A percentile compares a stretch with the other conserved stretches of the same genome.
Conservation (phyloP, 1,284 basidiomycete genomes). For the Pyrrhoderma lamaoense region DNA sequence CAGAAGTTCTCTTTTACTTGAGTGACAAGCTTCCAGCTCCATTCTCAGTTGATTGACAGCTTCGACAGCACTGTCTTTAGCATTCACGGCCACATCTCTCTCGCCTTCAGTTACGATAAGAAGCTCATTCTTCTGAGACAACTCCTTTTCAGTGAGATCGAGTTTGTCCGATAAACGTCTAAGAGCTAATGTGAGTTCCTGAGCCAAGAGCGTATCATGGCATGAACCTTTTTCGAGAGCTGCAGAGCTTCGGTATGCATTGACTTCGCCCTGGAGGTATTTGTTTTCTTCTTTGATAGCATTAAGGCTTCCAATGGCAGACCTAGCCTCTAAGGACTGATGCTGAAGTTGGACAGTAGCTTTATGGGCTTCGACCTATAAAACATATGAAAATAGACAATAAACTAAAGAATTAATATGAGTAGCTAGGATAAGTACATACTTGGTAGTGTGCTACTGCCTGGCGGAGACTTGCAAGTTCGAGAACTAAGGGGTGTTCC, state of each 20-base stretch:
- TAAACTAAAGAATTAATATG: conserved; percentile 13
- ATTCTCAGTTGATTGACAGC: conserved; percentile 42
- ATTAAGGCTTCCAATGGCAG: conserved; percentile 40
- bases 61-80: conserved; percentile 44
- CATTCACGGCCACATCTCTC: conserved; percentile 32
- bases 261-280: conserved; percentile 44
- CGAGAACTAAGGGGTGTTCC: conserved; percentile 59
- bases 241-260: conserved; percentile 42
- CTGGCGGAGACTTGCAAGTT: conserved; percentile 56
- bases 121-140: conserved; percentile 44
- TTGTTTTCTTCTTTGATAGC: conserved; percentile 52
- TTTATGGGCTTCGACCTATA: conserved; percentile 59
- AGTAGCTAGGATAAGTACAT: conserved; percentile 20
- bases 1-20: conserved; percentile 40
- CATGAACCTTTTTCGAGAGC: conserved; percentile 27
- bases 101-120: conserved; percentile 38
- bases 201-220: conserved; percentile 43
- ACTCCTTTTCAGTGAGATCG: conserved; percentile 44
- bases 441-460: conserved; percentile 64
- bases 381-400: conserved; percentile 14
- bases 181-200: conserved; percentile 58
- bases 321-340: conserved; percentile 46
- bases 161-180: conserved; percentile 64
- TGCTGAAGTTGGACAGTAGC: conserved; percentile 60
- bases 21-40: conserved; percentile 41